A percentile compares a stretch with the other conserved stretches of the same genome.
Conservation (phyloP, 2,329 filamentous ascomycete genomes). For the Cladosporium phlei region DNA sequence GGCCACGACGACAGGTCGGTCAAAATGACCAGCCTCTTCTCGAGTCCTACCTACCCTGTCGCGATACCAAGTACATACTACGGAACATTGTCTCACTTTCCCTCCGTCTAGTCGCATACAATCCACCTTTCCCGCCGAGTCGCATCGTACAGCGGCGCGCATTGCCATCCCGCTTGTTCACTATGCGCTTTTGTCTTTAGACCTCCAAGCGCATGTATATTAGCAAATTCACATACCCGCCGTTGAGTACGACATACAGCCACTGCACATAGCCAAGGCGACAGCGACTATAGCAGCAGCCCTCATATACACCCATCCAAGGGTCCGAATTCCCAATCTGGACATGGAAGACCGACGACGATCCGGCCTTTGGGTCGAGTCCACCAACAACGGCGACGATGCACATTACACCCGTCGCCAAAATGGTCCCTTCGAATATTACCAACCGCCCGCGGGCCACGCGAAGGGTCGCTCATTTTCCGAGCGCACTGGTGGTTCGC, state of each 20-base stretch:
- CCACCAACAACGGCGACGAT: constrained; percentile 15
- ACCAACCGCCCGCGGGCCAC: constrained; percentile 23
- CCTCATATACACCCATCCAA: not conserved
- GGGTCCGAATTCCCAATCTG: not conserved
- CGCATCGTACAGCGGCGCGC: not conserved
- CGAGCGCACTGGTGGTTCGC: constrained; percentile 20
- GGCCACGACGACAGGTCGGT: too few relatives aligned
- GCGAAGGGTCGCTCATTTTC: constrained; percentile 26
- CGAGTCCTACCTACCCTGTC: not conserved
- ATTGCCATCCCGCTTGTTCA: not conserved
- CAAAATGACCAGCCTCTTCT: not conserved
- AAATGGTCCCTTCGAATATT: constrained; percentile 29
- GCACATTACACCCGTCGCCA: not conserved
- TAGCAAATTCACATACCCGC: too few relatives aligned
- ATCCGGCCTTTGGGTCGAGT: constrained; percentile 26
- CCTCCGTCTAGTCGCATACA: not conserved
- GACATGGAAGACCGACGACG: constrained; percentile 23
- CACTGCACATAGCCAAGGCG: too few relatives aligned
- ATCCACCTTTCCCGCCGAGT: not conserved
- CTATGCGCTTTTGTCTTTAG: not conserved
- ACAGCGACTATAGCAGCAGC: too few relatives aligned
- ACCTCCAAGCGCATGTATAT: not conserved
- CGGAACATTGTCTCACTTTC: constrained; percentile 4
- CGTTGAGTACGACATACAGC: too few relatives aligned
- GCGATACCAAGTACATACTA: not conserved